Evolutionary conservation across 768 basidiomycete genomes (phyloP).

Genomic region (Podaxis carcinomalis): DNA sequence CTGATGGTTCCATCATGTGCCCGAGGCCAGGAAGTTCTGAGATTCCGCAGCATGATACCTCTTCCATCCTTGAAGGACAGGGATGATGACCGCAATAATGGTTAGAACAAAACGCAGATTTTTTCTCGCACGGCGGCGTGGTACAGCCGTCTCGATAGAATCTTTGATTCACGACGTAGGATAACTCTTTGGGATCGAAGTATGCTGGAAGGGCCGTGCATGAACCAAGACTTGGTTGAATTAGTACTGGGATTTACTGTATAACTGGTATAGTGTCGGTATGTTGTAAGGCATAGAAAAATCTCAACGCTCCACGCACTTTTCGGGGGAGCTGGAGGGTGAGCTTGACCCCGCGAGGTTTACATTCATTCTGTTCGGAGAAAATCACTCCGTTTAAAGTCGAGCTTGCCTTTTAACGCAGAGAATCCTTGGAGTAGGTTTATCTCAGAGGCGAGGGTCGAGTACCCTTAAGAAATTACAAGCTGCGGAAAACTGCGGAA

Average conservation of each 20-base stretch:
- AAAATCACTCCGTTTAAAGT: no score
- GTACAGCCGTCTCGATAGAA: not conserved
- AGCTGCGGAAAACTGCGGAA: not conserved
- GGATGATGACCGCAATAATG: not conserved
- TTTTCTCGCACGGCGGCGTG: not conserved
- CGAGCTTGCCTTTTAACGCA: not conserved
- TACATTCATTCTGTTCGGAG: no score
- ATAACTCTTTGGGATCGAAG: not conserved
- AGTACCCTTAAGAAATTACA: not conserved
- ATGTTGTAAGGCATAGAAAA: no score
- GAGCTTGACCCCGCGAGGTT: no score
- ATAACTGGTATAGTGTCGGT: no score
- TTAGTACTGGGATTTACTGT: no score
- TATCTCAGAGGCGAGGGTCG: not conserved
- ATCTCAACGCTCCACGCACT: no score
- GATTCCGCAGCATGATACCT: not conserved
- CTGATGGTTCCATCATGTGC: no score
- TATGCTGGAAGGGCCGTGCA: not conserved
- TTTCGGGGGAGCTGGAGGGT: no score
- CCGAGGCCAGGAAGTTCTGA: not conserved
- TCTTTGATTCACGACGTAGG: not conserved
- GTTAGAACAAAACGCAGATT: not conserved
- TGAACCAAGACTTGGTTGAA: not conserved
- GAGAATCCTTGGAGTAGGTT: not conserved
- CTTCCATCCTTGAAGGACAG: not conserved